phyloP scores from a whole-genome alignment of 2,329 filamentous ascomycete genomes.

The Hymenoscyphus scutula region DNA sequence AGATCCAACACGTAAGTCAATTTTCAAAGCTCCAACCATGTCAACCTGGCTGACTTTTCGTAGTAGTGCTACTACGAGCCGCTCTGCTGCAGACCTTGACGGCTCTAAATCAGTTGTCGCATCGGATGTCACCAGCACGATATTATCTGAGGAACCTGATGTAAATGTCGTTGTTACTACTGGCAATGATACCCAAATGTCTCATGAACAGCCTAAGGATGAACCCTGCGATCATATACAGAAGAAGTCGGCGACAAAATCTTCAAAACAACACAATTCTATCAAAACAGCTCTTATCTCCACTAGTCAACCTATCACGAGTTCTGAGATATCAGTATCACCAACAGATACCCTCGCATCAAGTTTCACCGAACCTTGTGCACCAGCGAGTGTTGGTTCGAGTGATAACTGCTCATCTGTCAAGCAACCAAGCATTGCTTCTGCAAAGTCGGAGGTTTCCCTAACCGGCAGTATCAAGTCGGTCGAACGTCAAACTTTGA shows the following conservation, averaged over 20 bases:
- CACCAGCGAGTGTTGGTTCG: background rate
- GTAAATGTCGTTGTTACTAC: background rate
- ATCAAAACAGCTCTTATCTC: background rate
- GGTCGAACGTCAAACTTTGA: constrained; percentile 2
- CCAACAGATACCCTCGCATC: background rate
- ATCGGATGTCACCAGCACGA: background rate
- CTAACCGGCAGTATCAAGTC: background rate
- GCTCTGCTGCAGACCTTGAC: constrained; percentile 1
- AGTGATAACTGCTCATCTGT: background rate
- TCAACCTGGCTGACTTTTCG: background rate
- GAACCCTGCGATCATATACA: background rate
- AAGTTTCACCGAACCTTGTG: background rate
- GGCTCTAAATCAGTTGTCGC: background rate
- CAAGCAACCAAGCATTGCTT: background rate
- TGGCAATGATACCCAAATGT: background rate
- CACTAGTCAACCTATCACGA: background rate
- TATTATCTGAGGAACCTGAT: background rate
- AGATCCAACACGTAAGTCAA: constrained; percentile 8
- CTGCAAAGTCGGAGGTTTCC: background rate
- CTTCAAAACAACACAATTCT: background rate
- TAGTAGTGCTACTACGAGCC: background rate
- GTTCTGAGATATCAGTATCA: background rate
- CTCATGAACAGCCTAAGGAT: background rate
- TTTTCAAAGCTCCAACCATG: background rate
- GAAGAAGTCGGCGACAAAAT: background rate